Evolutionary conservation across 176 grass and related monocot genomes (phyloP), one percentile per base, ranked within the genome.

Genomic region (Bromus sterilis): DNA sequence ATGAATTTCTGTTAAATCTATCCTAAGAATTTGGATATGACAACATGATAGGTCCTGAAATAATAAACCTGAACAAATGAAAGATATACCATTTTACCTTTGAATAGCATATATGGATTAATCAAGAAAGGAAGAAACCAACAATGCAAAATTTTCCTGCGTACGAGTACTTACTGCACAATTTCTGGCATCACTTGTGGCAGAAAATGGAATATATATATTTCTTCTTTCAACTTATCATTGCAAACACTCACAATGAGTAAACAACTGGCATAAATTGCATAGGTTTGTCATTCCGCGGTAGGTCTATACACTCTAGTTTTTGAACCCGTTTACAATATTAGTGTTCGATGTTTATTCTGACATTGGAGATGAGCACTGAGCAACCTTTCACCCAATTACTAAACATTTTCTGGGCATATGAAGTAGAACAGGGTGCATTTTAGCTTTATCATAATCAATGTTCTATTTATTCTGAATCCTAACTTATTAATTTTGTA

Each of bases 311-410:
- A 94, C 81, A 86, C 90, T 85, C 70, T 94, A n/a, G 79, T 88
- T 66, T 90, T 82, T 67, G 91, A 94, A 94, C 75, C 91, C 88
- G 74, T 88, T 94, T 37, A 94, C 90, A 94, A 90, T 94, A 48
- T 94, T 88, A 88, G 86, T 94, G 40, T 78, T 90, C 86, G 91
- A 82, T 83, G 63, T 94, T 90, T 94, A 83, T 83, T 85, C 91
- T 83, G 88, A 94, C 74, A 94, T 94, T 78, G 88, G 91, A 88
- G 88, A 94, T 44, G 91, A 90, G 76, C 88, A 94, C 90, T 44
- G 91, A 90, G 76, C 88, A 94, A 69, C 90, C 88, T 86, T 83
- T 94, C 56, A 90, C 82, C 39, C 88, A 90, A 59, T 94, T 88
- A 56, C 83, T 94, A 88, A 67, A 90, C 88, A 56, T 94, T 94